Conservation (phyloP, 768 basidiomycete genomes). For the Leccinellum rugosiceps region DNA sequence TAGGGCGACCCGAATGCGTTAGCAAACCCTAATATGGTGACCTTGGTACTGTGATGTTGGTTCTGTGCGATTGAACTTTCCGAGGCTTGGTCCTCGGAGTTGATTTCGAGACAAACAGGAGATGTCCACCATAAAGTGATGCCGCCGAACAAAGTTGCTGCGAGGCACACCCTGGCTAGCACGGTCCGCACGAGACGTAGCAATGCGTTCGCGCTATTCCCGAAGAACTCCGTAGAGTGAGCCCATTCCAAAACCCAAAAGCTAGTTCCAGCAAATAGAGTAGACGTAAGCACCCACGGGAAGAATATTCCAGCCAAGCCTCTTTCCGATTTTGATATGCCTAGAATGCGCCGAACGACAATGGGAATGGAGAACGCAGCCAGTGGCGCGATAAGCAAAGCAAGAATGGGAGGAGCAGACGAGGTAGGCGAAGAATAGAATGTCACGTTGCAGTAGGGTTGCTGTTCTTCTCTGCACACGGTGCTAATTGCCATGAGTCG, state of each 20-base stretch:
- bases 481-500: constrained; percentile 81
- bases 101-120: constrained; percentile 74
- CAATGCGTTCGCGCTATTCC: constrained; percentile 36
- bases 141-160: constrained; percentile 48
- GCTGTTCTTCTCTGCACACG: constrained; percentile 93
- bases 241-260: constrained; percentile 86
- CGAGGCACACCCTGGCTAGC: constrained; percentile 56
- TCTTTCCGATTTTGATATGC: constrained; percentile 67
- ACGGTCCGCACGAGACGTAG: constrained; percentile 57
- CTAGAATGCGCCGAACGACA: constrained; percentile 52
- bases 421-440: constrained; percentile 78
- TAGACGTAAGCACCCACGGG: constrained; percentile 51
- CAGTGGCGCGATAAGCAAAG: constrained; percentile 57
- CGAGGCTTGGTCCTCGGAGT: constrained; percentile 20
- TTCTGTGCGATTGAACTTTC: constrained; percentile 5
- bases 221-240: constrained; percentile 52
- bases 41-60: constrained; percentile 37
- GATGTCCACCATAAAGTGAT: constrained; percentile 65
- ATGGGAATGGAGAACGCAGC: constrained; percentile 56
- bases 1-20: constrained; percentile 91
- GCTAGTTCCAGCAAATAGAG: constrained; percentile 54
- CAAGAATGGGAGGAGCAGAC: constrained; percentile 58
- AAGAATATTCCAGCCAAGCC: constrained; percentile 69
- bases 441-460: constrained; percentile 83
- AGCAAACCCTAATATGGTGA: constrained; percentile 76